Base-by-base conservation (phyloP, 805 yeast species). In the Schwanniomyces vanrijiae region DNA sequence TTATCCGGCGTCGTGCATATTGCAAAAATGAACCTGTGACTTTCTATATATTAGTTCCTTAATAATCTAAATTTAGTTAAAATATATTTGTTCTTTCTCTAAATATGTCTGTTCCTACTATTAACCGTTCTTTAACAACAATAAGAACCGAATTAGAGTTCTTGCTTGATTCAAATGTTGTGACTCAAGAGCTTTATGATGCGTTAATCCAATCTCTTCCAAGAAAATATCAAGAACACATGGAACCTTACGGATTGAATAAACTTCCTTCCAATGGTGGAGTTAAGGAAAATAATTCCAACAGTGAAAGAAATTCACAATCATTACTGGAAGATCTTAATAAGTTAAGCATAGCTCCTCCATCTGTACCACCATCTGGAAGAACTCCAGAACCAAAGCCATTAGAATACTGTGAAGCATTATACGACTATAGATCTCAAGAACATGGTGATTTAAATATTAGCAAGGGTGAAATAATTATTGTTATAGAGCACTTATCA, bases 91-190 rank as follows among this genome's bases (percentile, higher is more conserved):
- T 37, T 37, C 39, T 11, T 37, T 9, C 18, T n/a, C 14, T 20
- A 20, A 37, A 19, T n/a, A 72, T 68, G 77, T 69, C 76, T 10
- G 67, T 82, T 14, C 84, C 92, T 1, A 71, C 80, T 42, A 80
- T 88, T 51, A 88, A 88, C 70, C 82, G 96, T 55, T 87, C 96
- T 3, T 70, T 90, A 51, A 80, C 90, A 1, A 85, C 86, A 5
- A 71, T 90, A 51, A 69, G 83, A 68, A 81, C 88, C 65, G 96
- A 90, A 61, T 77, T 90, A 37, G 96, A 89, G 64, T 90, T 88
- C 60, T 71, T 90, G 25, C 70, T 66, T 37, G 96, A 88, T 54
- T 83, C 91, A 1, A 82, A 82, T 42, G 94, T 88, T 38, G 82
- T 90, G 48, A 72, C 83, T 16, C 76, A 78, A 31, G 73, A 66